These are phyloP conservation scores for Lagenaria siceraria DNA, from an alignment of 306 rosid genomes.

Conservation along the genomic window DNA sequence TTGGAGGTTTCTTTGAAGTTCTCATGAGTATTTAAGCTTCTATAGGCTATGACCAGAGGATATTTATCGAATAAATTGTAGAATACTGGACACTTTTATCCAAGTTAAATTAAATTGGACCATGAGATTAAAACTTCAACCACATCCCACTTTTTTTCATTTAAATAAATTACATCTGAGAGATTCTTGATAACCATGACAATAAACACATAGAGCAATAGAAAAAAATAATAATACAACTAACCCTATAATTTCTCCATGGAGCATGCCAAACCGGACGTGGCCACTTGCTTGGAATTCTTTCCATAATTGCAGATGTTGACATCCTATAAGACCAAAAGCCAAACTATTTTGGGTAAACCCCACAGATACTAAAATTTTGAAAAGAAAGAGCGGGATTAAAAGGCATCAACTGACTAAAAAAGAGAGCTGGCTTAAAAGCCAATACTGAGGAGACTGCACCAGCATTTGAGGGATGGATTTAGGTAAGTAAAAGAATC, in stretches of 20 bases:
- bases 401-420: not conserved
- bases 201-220: not conserved
- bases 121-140: not conserved
- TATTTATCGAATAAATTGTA: not conserved
- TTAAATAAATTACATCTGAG: not conserved
- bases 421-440: not conserved
- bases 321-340: constrained; percentile 47
- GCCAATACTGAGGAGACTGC: not conserved
- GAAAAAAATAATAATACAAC: not conserved
- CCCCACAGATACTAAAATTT: not conserved
- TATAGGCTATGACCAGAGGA: not conserved
- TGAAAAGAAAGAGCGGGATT: not conserved
- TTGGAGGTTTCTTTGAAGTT: no score
- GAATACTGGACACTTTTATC: not conserved
- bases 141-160: not conserved
- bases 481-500: not conserved
- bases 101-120: not conserved
- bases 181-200: not conserved
- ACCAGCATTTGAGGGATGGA: not conserved
- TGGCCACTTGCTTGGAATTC: constrained; percentile 98
- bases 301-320: constrained; percentile 89
- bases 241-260: constrained; percentile 92
- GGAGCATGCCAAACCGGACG: constrained; percentile 98
- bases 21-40: no score
- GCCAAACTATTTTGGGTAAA: constrained; percentile 11